These are phyloP conservation scores for Starmerella asiatica DNA, from an alignment of 805 yeast genomes.

Conservation along the genomic window DNA sequence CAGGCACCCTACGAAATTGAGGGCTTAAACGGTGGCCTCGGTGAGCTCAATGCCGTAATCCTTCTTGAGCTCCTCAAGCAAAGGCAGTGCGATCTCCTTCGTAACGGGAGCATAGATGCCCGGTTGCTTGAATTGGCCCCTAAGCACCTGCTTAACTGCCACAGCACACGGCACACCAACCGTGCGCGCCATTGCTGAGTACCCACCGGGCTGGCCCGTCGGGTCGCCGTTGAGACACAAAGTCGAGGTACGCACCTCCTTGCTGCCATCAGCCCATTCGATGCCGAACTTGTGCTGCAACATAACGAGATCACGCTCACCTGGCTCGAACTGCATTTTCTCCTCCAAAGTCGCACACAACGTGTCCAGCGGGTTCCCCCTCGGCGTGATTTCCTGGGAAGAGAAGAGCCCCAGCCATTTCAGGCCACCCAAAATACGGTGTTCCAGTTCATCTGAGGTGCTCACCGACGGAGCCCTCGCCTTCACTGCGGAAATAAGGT, in stretches of 20 bases:
- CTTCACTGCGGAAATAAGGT: slow-evolving; percentile 61
- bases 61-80: slow-evolving; percentile 82
- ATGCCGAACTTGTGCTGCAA: slow-evolving; percentile 97
- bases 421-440: slow-evolving; percentile 76
- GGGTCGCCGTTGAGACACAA: slow-evolving; percentile 86
- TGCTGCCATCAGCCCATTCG: slow-evolving; percentile 86
- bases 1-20: no score
- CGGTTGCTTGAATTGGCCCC: slow-evolving; percentile 61
- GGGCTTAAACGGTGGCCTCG: slow-evolving; percentile 50
- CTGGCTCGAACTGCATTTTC: slow-evolving; percentile 88
- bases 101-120: slow-evolving; percentile 91
- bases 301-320: slow-evolving; percentile 89
- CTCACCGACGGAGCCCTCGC: slow-evolving; percentile 47
- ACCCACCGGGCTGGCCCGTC: slow-evolving; percentile 50
- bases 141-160: slow-evolving; percentile 73
- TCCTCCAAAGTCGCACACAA: slow-evolving; percentile 92
- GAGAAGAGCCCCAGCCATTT: slow-evolving; percentile 91
- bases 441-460: slow-evolving; percentile 68
- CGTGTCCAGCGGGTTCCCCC: slow-evolving; percentile 90
- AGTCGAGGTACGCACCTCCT: slow-evolving; percentile 89
- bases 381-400: slow-evolving; percentile 60
- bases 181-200: slow-evolving; percentile 95
- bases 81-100: slow-evolving; percentile 78
- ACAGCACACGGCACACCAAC: slow-evolving; percentile 99
- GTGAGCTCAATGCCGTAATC: slow-evolving; percentile 74